A percentile compares a stretch with the other conserved stretches of the same genome.
Evolutionary conservation across 495 filamentous ascomycete genomes (phyloP).

Genomic region (Aspergillus ostianus): DNA sequence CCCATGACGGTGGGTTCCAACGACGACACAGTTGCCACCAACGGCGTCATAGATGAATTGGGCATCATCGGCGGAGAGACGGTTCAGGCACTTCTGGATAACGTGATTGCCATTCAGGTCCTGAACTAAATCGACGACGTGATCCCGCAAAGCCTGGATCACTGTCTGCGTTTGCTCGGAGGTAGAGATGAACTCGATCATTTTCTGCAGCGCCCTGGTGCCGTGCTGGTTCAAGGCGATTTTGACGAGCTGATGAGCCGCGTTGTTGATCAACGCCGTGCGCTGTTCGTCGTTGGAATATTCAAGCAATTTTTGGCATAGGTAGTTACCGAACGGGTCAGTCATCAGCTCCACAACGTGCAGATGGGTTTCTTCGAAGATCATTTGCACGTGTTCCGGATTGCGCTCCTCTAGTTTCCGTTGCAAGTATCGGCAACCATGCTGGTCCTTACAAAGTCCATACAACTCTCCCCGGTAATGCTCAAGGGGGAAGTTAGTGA

Average conservation of each 20-base stretch:
- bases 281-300: conserved; percentile 91
- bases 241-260: conserved; percentile 75
- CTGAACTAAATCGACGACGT: conserved; percentile 90
- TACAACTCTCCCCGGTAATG: conserved; percentile 79
- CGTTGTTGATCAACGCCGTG: conserved; percentile 86
- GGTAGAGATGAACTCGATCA: conserved; percentile 94
- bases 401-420: conserved; percentile 93
- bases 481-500: conserved; percentile 74
- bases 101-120: conserved; percentile 98
- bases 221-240: conserved; percentile 97
- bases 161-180: conserved; percentile 75
- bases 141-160: conserved; percentile 69
- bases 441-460: conserved; percentile 89
- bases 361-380: conserved; percentile 86
- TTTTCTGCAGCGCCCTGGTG: conserved; percentile 94
- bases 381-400: conserved; percentile 80
- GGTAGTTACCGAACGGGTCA: conserved; percentile 97
- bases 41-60: conserved; percentile 97
- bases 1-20: conserved; percentile 95
- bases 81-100: conserved; percentile 98
- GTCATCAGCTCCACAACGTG: conserved; percentile 98
- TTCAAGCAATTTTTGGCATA: conserved; percentile 95
- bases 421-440: conserved; percentile 93
- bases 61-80: conserved; percentile 74
- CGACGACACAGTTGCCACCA: conserved; percentile 76